phyloP scores from a whole-genome alignment of 257 asterid species.

The Salvia splendens region DNA sequence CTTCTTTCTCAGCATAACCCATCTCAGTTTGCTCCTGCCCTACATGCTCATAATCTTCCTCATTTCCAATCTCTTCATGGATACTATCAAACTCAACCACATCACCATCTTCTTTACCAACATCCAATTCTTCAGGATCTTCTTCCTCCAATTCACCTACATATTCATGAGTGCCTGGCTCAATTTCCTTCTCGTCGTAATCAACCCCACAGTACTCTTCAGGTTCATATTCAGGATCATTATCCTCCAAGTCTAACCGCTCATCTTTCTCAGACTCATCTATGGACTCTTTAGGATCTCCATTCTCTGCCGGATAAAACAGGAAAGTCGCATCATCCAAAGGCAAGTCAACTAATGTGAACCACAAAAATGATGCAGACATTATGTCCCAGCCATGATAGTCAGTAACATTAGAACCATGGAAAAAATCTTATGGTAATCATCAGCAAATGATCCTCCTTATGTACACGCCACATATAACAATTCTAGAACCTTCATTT shows the following conservation, averaged over 20 bases:
- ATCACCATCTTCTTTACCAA: slow-evolving; percentile 66
- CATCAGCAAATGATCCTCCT: slow-evolving; percentile 19
- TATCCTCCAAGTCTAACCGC: slow-evolving; percentile 89
- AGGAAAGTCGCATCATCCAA: slow-evolving; percentile 35
- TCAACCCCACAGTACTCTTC: slow-evolving; percentile 81
- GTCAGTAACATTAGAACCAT: slow-evolving; percentile 16
- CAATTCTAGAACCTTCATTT: background rate
- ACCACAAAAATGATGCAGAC: slow-evolving; percentile 31
- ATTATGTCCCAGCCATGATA: slow-evolving; percentile 3
- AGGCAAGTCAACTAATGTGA: slow-evolving; percentile 34
- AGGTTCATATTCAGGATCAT: slow-evolving; percentile 92
- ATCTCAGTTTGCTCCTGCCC: slow-evolving; percentile 57
- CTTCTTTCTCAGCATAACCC: slow-evolving; percentile 79
- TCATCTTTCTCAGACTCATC: slow-evolving; percentile 88
- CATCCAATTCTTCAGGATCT: slow-evolving; percentile 51
- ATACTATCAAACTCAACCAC: slow-evolving; percentile 56
- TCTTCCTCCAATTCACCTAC: slow-evolving; percentile 68
- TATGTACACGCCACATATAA: background rate
- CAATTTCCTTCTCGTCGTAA: slow-evolving; percentile 88
- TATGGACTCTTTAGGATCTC: slow-evolving; percentile 56
- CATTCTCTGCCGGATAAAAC: slow-evolving; percentile 59
- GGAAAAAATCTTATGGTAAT: background rate
- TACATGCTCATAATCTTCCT: slow-evolving; percentile 59
- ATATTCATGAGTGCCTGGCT: slow-evolving; percentile 65
- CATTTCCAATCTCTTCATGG: slow-evolving; percentile 67